Base-by-base conservation (phyloP, 2,329 filamentous ascomycete species). In the Zymoseptoria tritici region DNA sequence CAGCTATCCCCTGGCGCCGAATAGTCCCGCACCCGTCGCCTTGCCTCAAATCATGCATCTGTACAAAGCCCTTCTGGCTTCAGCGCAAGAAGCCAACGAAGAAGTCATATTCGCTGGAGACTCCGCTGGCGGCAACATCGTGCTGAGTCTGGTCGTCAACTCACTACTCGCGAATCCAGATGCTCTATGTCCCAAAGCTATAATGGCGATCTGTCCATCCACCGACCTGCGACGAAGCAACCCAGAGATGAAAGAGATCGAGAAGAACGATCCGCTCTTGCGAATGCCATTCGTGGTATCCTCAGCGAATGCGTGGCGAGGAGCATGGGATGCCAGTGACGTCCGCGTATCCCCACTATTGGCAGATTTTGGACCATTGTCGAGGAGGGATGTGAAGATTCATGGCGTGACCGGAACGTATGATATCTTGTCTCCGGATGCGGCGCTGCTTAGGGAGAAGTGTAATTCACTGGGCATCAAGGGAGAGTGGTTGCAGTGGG, bases 401-500 rank as follows among this genome's bases (percentile, higher is more conserved):
- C 76, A 84, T 57, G 82, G 82, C 0, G 71, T 85, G 0, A 79
- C 79, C 0, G 81, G 78, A 0, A 77, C 79, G 0, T 75, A 78
- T 9, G 83, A 85, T 60, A 77, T 85, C 0, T 69, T 85, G 2
- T 74, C 75, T 0, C 81, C 82, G 0, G 83, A 85, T 63, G 80
- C 77, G 1, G 62, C 81, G 1, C 62, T 75, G 0, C 81, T 84
- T 54, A 68, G 79, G 4, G 75, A 81, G 2, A 76, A 74, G 57
- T 79, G 78, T 6, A 72, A 73, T 26, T 68, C 77, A 51, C 67
- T 71, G 19, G 75, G 77, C 0, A 75, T 85, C 0, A 54, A 70
- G 1, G 83, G 83, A 0, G 73, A 81, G 58, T 85, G 83, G 83
- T 64, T 85, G 49, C 73, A 82, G 9, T 85, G 83, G 83, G 77